phyloP scores from a whole-genome alignment of 2,329 filamentous ascomycete genomes.

The Aspergillus melleus region DNA sequence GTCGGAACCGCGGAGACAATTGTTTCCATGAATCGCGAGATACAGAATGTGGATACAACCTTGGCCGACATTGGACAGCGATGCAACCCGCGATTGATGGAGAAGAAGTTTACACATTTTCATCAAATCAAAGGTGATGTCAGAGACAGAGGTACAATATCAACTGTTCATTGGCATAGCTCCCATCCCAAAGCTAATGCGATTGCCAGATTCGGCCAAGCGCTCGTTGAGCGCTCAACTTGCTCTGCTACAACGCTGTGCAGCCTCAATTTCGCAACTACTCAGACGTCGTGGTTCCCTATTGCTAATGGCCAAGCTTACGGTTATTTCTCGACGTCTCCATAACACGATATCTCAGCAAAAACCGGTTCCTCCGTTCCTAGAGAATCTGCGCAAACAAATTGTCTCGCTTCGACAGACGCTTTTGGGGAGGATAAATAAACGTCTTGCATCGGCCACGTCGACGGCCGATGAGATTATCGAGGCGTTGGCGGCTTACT shows the following conservation, averaged over 20 bases:
- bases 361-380: conserved; percentile 47
- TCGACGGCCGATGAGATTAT: conserved; percentile 56
- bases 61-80: conserved; percentile 71
- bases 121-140: conserved; percentile 45
- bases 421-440: conserved; percentile 65
- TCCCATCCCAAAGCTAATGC: conserved; percentile 15
- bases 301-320: conserved; percentile 65
- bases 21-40: conserved; percentile 79
- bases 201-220: conserved; percentile 41
- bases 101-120: conserved; percentile 63
- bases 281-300: conserved; percentile 53
- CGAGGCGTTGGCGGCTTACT: conserved; percentile 77
- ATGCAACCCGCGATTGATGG: conserved; percentile 72
- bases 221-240: conserved; percentile 57
- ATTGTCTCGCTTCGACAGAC: conserved; percentile 63
- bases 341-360: conserved; percentile 68
- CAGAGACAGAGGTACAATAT: conserved; percentile 32
- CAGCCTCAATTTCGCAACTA: conserved; percentile 53
- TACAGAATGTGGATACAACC: conserved; percentile 69
- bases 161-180: neutral
- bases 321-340: conserved; percentile 74
- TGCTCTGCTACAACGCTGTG: conserved; percentile 58
- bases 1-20: conserved; percentile 93
- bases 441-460: conserved; percentile 47
- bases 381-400: conserved; percentile 65